A percentile compares a stretch with the other conserved stretches of the same genome.
Evolutionary conservation across 2,329 filamentous ascomycete genomes (phyloP).

Genomic region (Nigrospora oryzae): DNA sequence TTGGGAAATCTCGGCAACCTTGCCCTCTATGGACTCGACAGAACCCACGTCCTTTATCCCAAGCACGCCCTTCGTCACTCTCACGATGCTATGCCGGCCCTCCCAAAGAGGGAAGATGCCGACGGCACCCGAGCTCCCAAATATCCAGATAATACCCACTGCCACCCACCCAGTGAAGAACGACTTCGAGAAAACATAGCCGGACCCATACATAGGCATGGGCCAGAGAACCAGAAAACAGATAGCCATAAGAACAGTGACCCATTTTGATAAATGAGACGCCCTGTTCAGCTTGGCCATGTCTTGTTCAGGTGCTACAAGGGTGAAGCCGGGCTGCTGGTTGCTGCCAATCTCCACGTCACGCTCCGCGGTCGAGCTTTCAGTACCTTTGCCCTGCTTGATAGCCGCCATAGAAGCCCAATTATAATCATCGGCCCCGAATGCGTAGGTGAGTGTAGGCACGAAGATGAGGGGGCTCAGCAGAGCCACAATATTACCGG

Average conservation of each 20-base stretch:
- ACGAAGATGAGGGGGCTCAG: constrained; percentile 69
- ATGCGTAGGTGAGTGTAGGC: constrained; percentile 63
- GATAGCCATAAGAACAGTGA: constrained; percentile 57
- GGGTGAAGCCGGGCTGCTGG: constrained; percentile 3
- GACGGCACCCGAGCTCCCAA: constrained; percentile 62
- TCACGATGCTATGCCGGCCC: constrained; percentile 60
- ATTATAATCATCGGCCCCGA: constrained; percentile 72
- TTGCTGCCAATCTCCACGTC: constrained; percentile 31
- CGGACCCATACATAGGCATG: constrained; percentile 79
- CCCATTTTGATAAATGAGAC: constrained; percentile 36
- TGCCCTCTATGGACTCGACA: no score
- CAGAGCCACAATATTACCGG: constrained; percentile 76
- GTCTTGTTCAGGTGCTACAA: constrained; percentile 19
- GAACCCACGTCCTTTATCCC: no score
- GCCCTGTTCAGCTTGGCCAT: constrained; percentile 43
- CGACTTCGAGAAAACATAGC: constrained; percentile 72
- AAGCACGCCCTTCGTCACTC: no score
- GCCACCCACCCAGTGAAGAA: constrained; percentile 81
- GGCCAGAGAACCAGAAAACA: constrained; percentile 78
- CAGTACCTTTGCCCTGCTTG: constrained; percentile 68
- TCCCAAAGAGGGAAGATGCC: constrained; percentile 78
- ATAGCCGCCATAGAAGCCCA: constrained; percentile 79
- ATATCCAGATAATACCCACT: constrained; percentile 73
- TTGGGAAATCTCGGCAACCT: no score
- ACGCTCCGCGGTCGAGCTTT: constrained; percentile 55